Percentiles rank a stretch among this genome's conserved stretches.
These are phyloP conservation scores for Xylaria sp. DNA, from an alignment of 2,329 filamentous ascomycete species.

Conservation along the genomic window DNA sequence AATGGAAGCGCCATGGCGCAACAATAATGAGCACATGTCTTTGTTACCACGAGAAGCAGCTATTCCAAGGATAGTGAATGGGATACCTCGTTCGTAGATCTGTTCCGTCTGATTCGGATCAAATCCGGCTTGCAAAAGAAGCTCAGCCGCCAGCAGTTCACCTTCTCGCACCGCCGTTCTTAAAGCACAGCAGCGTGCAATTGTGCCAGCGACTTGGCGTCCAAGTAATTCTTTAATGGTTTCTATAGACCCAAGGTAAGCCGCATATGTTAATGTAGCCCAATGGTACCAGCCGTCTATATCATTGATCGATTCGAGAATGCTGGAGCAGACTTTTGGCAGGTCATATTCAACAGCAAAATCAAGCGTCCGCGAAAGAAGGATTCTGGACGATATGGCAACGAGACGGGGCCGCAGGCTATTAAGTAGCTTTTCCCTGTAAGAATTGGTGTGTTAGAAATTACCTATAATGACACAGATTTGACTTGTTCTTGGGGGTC, in stretches of 20 bases:
- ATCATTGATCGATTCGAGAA: not conserved
- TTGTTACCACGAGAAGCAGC: not conserved
- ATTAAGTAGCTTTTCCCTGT: not conserved
- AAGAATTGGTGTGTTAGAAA: not conserved
- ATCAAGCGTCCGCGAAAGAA: not conserved
- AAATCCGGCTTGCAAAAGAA: conserved; percentile 13
- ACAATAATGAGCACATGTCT: conserved; percentile 18
- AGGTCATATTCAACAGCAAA: not conserved
- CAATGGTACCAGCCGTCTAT: not conserved
- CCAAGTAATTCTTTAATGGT: not conserved
- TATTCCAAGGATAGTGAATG: not conserved
- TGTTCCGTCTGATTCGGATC: not conserved
- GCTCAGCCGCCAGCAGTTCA: not conserved
- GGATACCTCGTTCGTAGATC: not conserved
- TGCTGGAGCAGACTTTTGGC: not conserved
- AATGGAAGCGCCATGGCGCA: conserved; percentile 6
- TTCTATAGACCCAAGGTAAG: not conserved
- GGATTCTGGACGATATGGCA: not conserved
- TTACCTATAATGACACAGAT: not conserved
- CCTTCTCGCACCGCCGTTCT: not conserved
- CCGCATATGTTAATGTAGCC: not conserved
- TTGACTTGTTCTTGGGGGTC: not conserved
- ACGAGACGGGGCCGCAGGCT: not conserved
- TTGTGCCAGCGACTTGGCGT: not conserved
- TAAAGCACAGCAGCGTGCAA: not conserved